Evolutionary conservation across 2,329 filamentous ascomycete species (phyloP), one percentile per base, ranked within the genome.

Genomic region (Daldinia eschscholtzii): DNA sequence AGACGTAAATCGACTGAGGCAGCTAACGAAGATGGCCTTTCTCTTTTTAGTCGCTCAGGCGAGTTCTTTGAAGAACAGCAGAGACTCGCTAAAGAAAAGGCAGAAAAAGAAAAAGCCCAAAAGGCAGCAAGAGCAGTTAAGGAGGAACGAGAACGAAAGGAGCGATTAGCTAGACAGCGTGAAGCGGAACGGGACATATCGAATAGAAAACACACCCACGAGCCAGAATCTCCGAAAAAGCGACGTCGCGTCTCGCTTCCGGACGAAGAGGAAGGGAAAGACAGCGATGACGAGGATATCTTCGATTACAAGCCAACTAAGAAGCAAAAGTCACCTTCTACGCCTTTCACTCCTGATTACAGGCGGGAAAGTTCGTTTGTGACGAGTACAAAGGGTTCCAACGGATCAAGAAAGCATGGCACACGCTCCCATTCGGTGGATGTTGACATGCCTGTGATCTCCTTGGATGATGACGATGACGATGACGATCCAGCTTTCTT

Each of bases 31-130:
- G 80, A 82, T 57, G 77, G 76, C 2, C 79, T 88, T 10, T 79
- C 79, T 1, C 78, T 88, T 5, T 89, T 89, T 70, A 81, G 82
- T 46, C 83, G 84, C 4, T 80, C 84, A 12, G 84, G 83, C 68
- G 80, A 84, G 64, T 86, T 87, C 74, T 85, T 84, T 57, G 81
- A 82, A n/a, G 81, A 84, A 35, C 79, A 77, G 41, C 77, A 81
- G 70, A 73, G 62, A 56, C 69, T 71, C 39, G 72, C 72, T 4
- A 67, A 70, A 37, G 75, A 77, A 56, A 75, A 75, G 55, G 68
- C 65, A 0, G 66, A 69, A 23, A 64, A 37, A 15, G 68, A 71
- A 59, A 74, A 75, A 59, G 70, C 35, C 10, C 2, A 39, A 56
- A 74, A 75, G 61, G 70, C 71, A 12, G 65, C 33, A 35, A 59